Percentiles rank a stretch among this genome's conserved stretches.
Evolutionary conservation across 306 rosid genomes (phyloP).

Genomic region (Fagus sylvatica): DNA sequence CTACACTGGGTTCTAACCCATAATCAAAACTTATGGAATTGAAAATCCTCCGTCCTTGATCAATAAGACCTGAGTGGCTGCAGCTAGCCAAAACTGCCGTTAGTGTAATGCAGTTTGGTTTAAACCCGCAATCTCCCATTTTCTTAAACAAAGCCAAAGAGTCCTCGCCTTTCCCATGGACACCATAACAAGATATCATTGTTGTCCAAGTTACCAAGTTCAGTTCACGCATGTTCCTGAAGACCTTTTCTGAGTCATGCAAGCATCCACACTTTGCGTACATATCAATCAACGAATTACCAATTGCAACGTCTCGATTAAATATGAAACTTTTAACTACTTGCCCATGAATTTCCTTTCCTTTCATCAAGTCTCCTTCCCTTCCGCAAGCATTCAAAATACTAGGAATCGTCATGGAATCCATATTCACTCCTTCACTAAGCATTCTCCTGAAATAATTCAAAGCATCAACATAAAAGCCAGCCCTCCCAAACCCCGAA

Average conservation of each 20-base stretch:
- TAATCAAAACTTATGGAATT: conserved; percentile 39
- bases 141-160: conserved; percentile 49
- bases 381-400: conserved; percentile 59
- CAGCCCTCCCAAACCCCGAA: conserved; percentile 56
- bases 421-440: conserved; percentile 38
- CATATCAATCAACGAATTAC: conserved; percentile 68
- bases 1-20: conserved; percentile 50
- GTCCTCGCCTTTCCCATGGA: conserved; percentile 69
- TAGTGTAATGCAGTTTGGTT: conserved; percentile 58
- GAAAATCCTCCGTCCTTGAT: conserved; percentile 62
- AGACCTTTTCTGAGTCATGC: conserved; percentile 51
- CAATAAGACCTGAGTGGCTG: conserved; percentile 60
- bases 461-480: conserved; percentile 45
- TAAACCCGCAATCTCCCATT: conserved; percentile 46
- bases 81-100: conserved; percentile 67
- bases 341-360: conserved; percentile 60
- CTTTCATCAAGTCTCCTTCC: conserved; percentile 66
- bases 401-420: conserved; percentile 63
- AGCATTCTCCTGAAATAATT: conserved; percentile 50
- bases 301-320: conserved; percentile 45
- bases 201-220: conserved; percentile 71
- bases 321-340: conserved; percentile 38
- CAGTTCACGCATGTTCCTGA: conserved; percentile 32
- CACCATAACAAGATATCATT: conserved; percentile 69
- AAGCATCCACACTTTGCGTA: conserved; percentile 69